Base-by-base conservation (phyloP, 352 stramenopile species). In the Globisporangium apiculatum region DNA sequence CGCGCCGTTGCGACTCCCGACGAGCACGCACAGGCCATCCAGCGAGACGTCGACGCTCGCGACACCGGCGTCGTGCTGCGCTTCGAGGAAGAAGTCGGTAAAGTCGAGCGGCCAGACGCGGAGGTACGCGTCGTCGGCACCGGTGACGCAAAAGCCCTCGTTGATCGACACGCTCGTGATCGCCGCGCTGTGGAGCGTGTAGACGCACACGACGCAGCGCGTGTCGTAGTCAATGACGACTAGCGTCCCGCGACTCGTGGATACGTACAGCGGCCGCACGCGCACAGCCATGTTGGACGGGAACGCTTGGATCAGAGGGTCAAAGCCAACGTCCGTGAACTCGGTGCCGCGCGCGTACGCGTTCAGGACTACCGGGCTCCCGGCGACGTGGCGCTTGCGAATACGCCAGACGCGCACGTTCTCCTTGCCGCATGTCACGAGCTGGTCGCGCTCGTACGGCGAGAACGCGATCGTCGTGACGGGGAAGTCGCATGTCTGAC, bases 341-440 rank as follows among this genome's bases (percentile, higher is more conserved):
- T 79, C 60, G 1, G 79, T 87, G 47, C 80, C 84, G 42, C 91
- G 76, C 5, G 89, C 89, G 57, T 96, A 97, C 60, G 96, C 86
- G 43, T 95, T 89, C 11, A 97, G 65, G 41, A 96, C 85, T 12
- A 95, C 87, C 2, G 89, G 88, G 15, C 72, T 87, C 0, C 86
- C 88, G 0, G 80, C 77, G 8, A 97, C 70, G 49, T 96, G 73
- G 11, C 69, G 65, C 59, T 72, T 69, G 53, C 65, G 62, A 6
- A 96, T 59, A 5, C 89, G 86, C 89, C 88, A 97, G 53, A 97
- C 96, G 2, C 90, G 84, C n/a, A 97, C 70, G 66, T 97, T 97
- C 58, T 97, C 89, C 14, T 83, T 80, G 5, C 91, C 91, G 61
- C 87, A 96, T 2, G 86, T 94, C 14, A 97, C 83, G 7, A 97